phyloP scores from a whole-genome alignment of 2,329 filamentous ascomycete species.

The Nemania sp. region DNA sequence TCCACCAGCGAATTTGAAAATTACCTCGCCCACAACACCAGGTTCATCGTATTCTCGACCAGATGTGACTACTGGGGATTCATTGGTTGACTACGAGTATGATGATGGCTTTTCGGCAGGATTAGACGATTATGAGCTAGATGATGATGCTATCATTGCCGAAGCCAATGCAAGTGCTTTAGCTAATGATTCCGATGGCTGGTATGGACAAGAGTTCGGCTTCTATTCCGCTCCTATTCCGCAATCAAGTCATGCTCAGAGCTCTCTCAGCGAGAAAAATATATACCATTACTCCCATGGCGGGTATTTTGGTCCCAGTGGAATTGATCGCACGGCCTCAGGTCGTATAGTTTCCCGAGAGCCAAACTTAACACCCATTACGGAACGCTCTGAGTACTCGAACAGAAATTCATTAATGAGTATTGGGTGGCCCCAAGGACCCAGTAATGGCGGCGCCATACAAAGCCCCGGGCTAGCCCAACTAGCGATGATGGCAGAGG shows the following conservation, averaged over 20 bases:
- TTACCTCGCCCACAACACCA: slow-evolving; percentile 53
- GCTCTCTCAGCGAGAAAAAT: slow-evolving; percentile 52
- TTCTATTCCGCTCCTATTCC: slow-evolving; percentile 80
- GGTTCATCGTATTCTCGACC: slow-evolving; percentile 45
- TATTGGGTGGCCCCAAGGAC: slow-evolving; percentile 66
- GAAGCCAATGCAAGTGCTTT: slow-evolving; percentile 94
- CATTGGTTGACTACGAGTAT: slow-evolving; percentile 58
- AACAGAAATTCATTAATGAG: slow-evolving; percentile 93
- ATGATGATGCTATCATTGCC: slow-evolving; percentile 92
- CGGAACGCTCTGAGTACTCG: slow-evolving; percentile 94
- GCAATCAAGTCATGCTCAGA: slow-evolving; percentile 46
- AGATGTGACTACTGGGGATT: slow-evolving; percentile 42
- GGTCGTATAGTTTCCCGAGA: slow-evolving; percentile 82
- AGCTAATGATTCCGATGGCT: slow-evolving; percentile 91
- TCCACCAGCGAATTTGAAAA: slow-evolving; percentile 51
- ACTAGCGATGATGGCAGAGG: slow-evolving; percentile 74
- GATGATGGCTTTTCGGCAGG: slow-evolving; percentile 67
- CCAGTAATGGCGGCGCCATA: slow-evolving; percentile 63
- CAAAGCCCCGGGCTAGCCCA: slow-evolving; percentile 82
- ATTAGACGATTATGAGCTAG: slow-evolving; percentile 74
- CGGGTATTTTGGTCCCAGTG: slow-evolving; percentile 87
- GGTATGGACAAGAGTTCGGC: slow-evolving; percentile 96
- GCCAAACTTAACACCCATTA: slow-evolving; percentile 95
- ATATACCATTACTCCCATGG: slow-evolving; percentile 77
- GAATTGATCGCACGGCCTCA: slow-evolving; percentile 76